phyloP scores from a whole-genome alignment of 495 filamentous ascomycete species.

The Penicillium paradoxum region DNA sequence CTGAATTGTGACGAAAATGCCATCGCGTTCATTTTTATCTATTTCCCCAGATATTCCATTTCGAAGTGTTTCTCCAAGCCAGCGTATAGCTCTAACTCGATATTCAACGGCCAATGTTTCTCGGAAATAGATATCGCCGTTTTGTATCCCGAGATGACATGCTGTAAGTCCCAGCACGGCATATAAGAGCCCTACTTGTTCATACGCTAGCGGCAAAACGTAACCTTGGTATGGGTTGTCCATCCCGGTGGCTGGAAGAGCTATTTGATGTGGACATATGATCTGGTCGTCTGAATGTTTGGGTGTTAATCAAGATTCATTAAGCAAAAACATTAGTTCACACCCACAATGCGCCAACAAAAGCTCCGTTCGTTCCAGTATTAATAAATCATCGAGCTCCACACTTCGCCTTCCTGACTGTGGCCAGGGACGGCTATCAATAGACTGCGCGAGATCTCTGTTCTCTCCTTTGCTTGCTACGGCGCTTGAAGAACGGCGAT shows the following conservation, averaged over 20 bases:
- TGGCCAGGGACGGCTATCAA: background rate
- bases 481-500: background rate
- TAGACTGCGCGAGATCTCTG: too few species aligned
- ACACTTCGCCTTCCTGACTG: background rate
- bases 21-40: conserved; percentile 29
- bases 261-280: conserved; percentile 38
- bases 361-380: conserved; percentile 4
- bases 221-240: conserved; percentile 36
- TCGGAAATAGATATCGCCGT: conserved; percentile 19
- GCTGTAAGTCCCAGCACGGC: conserved; percentile 34
- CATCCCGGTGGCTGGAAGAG: conserved; percentile 16
- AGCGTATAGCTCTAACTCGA: conserved; percentile 33
- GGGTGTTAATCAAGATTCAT: background rate
- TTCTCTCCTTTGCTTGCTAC: too few species aligned
- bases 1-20: conserved; percentile 35
- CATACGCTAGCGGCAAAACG: conserved; percentile 32
- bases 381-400: conserved; percentile 4
- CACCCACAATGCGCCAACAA: conserved; percentile 29
- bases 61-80: conserved; percentile 26
- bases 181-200: conserved; percentile 33
- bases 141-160: conserved; percentile 31
- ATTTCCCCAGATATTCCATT: conserved; percentile 25
- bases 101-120: conserved; percentile 32
- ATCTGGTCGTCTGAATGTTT: conserved; percentile 25
- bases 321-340: background rate